These are phyloP conservation scores for Fraxinus paxiana DNA, from an alignment of 305 asterid genomes.

Conservation along the genomic window DNA sequence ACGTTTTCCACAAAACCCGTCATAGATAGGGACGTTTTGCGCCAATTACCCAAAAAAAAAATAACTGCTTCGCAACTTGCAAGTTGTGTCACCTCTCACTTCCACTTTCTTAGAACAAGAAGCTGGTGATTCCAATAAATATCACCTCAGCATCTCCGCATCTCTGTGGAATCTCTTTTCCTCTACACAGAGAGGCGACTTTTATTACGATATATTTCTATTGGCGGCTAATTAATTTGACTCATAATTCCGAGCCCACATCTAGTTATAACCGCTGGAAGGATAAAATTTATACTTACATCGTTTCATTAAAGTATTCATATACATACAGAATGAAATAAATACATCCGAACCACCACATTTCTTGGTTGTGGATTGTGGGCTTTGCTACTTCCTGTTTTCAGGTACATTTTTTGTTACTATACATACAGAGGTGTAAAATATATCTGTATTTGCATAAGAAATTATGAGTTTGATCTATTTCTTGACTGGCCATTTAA, in stretches of 20 bases:
- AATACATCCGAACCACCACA: not conserved
- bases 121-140: not conserved
- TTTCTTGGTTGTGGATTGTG: conserved; percentile 7
- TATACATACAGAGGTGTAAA: not conserved
- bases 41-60: too few relatives aligned
- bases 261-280: conserved; percentile 21
- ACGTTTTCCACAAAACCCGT: too few relatives aligned
- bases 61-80: not conserved
- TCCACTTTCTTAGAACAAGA: not conserved
- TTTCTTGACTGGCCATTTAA: not conserved
- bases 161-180: conserved; percentile 17
- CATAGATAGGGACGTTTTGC: too few relatives aligned
- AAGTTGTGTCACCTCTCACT: not conserved
- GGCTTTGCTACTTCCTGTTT: conserved; percentile 13
- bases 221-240: conserved; percentile 8
- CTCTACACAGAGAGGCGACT: not conserved
- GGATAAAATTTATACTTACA: not conserved
- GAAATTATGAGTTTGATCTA: not conserved
- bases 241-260: conserved; percentile 21
- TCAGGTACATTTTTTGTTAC: conserved; percentile 19
- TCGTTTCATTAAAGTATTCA: conserved; percentile 14
- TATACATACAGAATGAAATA: not conserved
- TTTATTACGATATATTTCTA: not conserved
- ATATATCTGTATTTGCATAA: not conserved
- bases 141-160: conserved; percentile 42